Percentiles rank a stretch among this genome's conserved stretches.
Conservation (phyloP, 306 rosid genomes). For the Gillenia trifoliata region DNA sequence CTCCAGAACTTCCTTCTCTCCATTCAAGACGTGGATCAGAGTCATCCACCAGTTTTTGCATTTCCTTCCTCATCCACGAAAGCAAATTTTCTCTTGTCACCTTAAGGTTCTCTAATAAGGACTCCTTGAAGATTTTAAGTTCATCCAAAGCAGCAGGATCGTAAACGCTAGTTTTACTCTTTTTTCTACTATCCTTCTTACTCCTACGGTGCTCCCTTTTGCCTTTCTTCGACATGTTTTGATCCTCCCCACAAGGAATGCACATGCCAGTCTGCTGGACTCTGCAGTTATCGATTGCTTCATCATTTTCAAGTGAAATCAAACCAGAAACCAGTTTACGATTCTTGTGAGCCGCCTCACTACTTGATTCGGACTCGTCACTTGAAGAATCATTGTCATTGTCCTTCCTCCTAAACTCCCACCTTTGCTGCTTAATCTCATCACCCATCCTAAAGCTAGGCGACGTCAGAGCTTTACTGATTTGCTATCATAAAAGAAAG, state of each 20-base stretch:
- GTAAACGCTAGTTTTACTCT: constrained; percentile 3
- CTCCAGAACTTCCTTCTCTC: background rate
- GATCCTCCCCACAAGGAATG: background rate
- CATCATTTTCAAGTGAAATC: constrained; percentile 13
- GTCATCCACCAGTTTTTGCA: constrained; percentile 18
- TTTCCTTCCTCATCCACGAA: constrained; percentile 29
- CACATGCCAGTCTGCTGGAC: constrained; percentile 4
- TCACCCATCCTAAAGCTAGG: constrained; percentile 6
- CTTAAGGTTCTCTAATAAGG: constrained; percentile 30
- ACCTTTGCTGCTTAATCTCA: constrained; percentile 9
- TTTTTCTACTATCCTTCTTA: background rate
- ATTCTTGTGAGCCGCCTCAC: constrained; percentile 8
- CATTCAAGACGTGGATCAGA: background rate
- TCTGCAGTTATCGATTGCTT: background rate
- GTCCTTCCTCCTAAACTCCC: constrained; percentile 28
- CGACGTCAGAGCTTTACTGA: background rate
- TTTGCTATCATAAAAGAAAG: background rate
- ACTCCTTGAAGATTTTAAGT: constrained; percentile 18
- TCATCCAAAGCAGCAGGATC: constrained; percentile 24
- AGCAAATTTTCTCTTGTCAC: constrained; percentile 18
- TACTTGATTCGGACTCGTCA: constrained; percentile 15
- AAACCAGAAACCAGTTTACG: constrained; percentile 25
- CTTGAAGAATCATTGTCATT: constrained; percentile 10
- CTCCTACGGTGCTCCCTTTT: background rate
- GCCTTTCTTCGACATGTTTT: background rate